Evolutionary conservation across 306 rosid species (phyloP).

Genomic region (Argentina anserina): DNA sequence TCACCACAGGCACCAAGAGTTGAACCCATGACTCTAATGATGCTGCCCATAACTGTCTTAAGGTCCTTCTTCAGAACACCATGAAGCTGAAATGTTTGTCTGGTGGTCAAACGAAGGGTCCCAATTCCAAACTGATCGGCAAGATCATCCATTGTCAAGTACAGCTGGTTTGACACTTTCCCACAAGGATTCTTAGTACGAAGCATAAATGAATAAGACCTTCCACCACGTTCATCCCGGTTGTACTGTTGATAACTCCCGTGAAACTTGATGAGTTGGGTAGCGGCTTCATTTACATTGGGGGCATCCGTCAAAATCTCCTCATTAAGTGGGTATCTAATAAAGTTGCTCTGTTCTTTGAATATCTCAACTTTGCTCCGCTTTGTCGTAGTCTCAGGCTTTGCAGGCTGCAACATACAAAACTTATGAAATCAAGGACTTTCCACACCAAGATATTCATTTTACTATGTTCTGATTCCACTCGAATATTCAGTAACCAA

Average conservation of each 20-base stretch:
- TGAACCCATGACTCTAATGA: constrained; percentile 82
- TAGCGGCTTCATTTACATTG: constrained; percentile 80
- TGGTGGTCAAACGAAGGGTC: constrained; percentile 90
- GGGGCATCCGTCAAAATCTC: constrained; percentile 86
- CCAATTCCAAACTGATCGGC: constrained; percentile 98
- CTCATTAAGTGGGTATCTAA: constrained; percentile 89
- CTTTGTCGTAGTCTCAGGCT: constrained; percentile 57
- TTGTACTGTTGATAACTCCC: constrained; percentile 96
- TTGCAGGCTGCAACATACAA: constrained; percentile 51
- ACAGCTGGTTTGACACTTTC: constrained; percentile 77
- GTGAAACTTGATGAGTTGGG: constrained; percentile 90
- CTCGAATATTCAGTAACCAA: neutral
- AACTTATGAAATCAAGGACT: neutral
- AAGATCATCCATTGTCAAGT: constrained; percentile 98
- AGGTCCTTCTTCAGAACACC: constrained; percentile 92
- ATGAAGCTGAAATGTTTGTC: constrained; percentile 97
- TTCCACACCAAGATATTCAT: neutral
- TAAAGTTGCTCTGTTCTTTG: constrained; percentile 91
- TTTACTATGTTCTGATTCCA: neutral
- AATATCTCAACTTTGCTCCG: constrained; percentile 94
- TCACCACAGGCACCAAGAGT: constrained; percentile 99
- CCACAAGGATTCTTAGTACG: constrained; percentile 97
- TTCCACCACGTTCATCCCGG: constrained; percentile 82
- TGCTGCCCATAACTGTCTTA: constrained; percentile 76
- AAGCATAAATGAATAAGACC: constrained; percentile 87